These are phyloP conservation scores for Cryoendolithus antarcticus DNA, from an alignment of 2,329 filamentous ascomycete genomes.

Conservation along the genomic window DNA sequence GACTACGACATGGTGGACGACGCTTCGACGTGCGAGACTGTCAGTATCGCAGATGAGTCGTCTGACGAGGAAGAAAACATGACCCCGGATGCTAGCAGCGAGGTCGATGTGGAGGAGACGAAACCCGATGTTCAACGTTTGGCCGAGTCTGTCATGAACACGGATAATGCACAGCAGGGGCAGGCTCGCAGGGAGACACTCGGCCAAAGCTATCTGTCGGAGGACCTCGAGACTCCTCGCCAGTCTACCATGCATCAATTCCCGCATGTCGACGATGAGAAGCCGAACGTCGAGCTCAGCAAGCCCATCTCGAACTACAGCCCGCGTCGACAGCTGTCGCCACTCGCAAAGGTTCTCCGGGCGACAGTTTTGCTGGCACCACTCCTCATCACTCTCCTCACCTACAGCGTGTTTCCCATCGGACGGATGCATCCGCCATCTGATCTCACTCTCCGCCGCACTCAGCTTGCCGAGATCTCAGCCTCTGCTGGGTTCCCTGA, in stretches of 20 bases:
- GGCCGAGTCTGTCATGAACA: neutral
- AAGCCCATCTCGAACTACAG: neutral
- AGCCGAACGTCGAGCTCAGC: no score
- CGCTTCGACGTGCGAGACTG: conserved; percentile 20
- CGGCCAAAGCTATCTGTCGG: conserved; percentile 16
- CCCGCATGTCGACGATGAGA: no score
- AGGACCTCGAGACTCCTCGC: conserved; percentile 21
- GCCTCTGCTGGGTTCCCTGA: conserved; percentile 3
- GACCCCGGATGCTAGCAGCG: conserved; percentile 9
- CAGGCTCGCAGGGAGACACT: neutral
- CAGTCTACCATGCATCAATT: conserved; percentile 14
- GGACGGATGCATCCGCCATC: neutral
- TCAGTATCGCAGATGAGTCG: conserved; percentile 16
- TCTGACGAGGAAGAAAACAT: conserved; percentile 9
- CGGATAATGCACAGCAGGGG: neutral
- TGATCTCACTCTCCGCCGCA: neutral
- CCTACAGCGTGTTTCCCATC: neutral
- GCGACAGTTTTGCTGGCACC: neutral
- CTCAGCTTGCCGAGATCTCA: neutral
- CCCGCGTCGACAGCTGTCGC: neutral
- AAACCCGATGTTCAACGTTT: neutral
- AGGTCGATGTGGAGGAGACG: conserved; percentile 8
- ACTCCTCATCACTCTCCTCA: neutral
- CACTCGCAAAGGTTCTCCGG: neutral
- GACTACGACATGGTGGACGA: conserved; percentile 23